phyloP scores from a whole-genome alignment of 768 basidiomycete genomes.

The Leccinum subgranulosum region DNA sequence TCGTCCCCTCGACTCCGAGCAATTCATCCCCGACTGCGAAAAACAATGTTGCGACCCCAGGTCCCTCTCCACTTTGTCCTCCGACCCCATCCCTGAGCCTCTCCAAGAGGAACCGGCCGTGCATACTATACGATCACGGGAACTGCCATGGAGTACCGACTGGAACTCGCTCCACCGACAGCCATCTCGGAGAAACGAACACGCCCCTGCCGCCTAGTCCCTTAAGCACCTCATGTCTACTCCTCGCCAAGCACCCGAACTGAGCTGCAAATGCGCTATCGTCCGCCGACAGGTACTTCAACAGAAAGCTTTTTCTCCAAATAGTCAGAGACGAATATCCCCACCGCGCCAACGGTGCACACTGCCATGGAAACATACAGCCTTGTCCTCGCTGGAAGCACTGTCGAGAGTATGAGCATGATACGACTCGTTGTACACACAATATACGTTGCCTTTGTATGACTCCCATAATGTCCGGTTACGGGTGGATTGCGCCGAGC shows the following conservation, averaged over 20 bases:
- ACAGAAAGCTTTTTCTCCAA: constrained; percentile 43
- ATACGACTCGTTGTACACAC: constrained; percentile 3
- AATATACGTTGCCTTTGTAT: constrained; percentile 36
- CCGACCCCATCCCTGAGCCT: constrained; percentile 3
- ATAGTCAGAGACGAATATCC: constrained; percentile 48
- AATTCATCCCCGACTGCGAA: constrained; percentile 63
- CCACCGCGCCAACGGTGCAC: constrained; percentile 44
- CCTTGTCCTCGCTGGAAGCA: constrained; percentile 52
- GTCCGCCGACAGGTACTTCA: not conserved
- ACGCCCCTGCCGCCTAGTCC: constrained; percentile 2
- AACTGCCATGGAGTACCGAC: constrained; percentile 25
- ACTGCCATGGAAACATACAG: constrained; percentile 48
- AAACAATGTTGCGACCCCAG: constrained; percentile 53
- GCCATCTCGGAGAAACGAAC: constrained; percentile 18
- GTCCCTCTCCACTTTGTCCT: constrained; percentile 5
- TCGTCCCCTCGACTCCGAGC: constrained; percentile 40
- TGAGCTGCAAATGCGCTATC: constrained; percentile 5
- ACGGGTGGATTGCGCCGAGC: constrained; percentile 4
- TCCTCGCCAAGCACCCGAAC: not conserved
- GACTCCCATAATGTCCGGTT: constrained; percentile 40
- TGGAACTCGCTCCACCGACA: constrained; percentile 19
- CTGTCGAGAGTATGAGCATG: constrained; percentile 31
- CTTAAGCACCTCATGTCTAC: not conserved
- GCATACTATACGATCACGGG: constrained; percentile 11
- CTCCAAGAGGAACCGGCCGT: not conserved